phyloP scores from a whole-genome alignment of 805 yeast genomes.

The Cyberlindnera suaveolens region DNA sequence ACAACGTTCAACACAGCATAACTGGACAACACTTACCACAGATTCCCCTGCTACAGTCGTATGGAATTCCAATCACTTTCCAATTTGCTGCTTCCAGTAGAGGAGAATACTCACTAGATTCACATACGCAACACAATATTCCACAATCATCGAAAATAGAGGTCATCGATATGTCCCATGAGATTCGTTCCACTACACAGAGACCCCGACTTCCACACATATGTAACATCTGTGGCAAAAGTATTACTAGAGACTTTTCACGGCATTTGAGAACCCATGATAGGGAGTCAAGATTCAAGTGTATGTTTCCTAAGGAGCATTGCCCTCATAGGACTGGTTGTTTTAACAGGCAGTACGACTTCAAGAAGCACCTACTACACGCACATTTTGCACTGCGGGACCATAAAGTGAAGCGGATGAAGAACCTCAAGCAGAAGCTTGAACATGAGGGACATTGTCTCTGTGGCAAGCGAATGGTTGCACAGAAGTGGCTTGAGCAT shows the following conservation, averaged over 20 bases:
- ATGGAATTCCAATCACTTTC: no score
- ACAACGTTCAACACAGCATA: no score
- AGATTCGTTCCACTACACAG: background rate
- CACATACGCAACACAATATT: no score
- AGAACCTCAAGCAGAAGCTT: constrained; percentile 48
- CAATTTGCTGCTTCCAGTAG: no score
- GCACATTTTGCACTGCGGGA: constrained; percentile 53
- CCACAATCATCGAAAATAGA: background rate
- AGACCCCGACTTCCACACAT: background rate
- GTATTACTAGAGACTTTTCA: constrained; percentile 52
- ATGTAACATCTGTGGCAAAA: constrained; percentile 48
- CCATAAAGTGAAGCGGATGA: constrained; percentile 25
- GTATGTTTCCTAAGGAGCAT: constrained; percentile 47
- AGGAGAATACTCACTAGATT: no score
- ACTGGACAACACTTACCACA: no score
- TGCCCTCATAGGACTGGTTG: constrained; percentile 56
- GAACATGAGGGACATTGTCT: constrained; percentile 44
- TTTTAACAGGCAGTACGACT: constrained; percentile 64
- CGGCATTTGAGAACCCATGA: constrained; percentile 61
- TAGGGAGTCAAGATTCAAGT: constrained; percentile 46
- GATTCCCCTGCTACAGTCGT: no score
- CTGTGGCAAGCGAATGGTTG: constrained; percentile 45
- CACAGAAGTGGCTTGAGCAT: constrained; percentile 55
- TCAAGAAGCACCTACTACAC: constrained; percentile 57
- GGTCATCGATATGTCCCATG: constrained; percentile 1